Base-by-base conservation (phyloP, 768 basidiomycete species). In the Trametes cinnabarina region DNA sequence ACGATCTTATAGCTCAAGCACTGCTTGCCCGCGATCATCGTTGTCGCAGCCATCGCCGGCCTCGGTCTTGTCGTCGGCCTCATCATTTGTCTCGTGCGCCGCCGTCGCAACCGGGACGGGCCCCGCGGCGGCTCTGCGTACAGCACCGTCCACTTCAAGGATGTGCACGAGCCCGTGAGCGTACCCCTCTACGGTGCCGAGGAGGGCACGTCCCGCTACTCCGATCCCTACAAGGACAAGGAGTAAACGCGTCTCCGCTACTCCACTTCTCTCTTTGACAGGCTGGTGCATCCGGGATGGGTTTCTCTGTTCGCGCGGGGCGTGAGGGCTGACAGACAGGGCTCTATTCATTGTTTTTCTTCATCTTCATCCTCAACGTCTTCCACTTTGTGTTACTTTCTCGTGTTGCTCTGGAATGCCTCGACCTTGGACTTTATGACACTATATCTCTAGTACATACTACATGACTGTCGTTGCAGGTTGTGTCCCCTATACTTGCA, bases 181-280 rank as follows among this genome's bases (percentile, higher is more conserved):
- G 62, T 47, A 1, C 55, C 62, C 41, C 46, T 63, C 2, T 59
- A 63, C 47, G 58, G 55, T 42, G 62, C 58, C 25, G 62, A 63
- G 42, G 62, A 56, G 32, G 62, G 62, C 51, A 14, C 17, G 40
- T 54, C 57, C n/a, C 62, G 54, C 40, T 63, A 63, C 51, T 17
- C 62, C 4, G 62, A 63, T 23, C 62, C 62, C 6, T 63, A 63
- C 51, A 42, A 46, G 30, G 62, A 63, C 60, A 44, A 60, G 47
- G 39, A 48, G 42, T 55, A 41, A 48, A 4, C 44, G 46, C 32
- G 30, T 19, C 32, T 17, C 26, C 15, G 5, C 8, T 3, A 6
- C n/a, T 19, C n/a, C 47, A 32, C 12, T 22, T 5, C 10, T 9
- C 22, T 26, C 23, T 26, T 14, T 11, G 10, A 28, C 23, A 23